Evolutionary conservation across 2,329 filamentous ascomycete genomes (phyloP), one percentile per base, ranked within the genome.

Genomic region (Tolypocladium ovalisporum): DNA sequence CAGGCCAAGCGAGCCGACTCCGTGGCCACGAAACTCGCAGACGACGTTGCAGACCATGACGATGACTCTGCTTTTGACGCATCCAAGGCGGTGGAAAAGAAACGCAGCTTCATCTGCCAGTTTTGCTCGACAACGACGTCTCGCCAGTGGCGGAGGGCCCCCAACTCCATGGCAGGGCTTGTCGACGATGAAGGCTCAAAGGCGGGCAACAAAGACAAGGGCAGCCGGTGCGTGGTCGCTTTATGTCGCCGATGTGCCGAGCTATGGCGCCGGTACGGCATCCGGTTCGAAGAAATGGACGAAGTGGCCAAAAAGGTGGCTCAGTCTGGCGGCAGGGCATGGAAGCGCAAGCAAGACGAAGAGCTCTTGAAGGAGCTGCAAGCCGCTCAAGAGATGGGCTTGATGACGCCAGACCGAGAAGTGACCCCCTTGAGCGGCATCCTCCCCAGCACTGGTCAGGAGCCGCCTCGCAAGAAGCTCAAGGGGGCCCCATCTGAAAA

Each of bases 31-130:
- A 96, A 94, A 69, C 76, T 96, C 35, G 84, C 94, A 60, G 92
- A 97, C 65, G 93, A 97, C 69, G 86, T 99, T 60, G 94, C 93
- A 9, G 88, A 99, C 69, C 87, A 93, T 61, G 81, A 88, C 17
- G 94, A 99, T 64, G 94, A 99, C 72, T 99, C 94, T 7, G 94
- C 94, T 3, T 99, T 96, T 66, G 94, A 99, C 69, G 86, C 85
- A 54, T 87, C 87, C 44, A 99, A 97, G 75, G 91, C 93, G 0
- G 73, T 75, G 3, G 79, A 84, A 59, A 87, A 87, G 69, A 96
- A 95, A 72, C 86, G 89, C 61, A 82, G 83, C 24, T 97, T 99
- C 67, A 81, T 90, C 62, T 99, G 94, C 80, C 97, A 96, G 69
- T 97, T 97, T 70, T 99, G 94, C 71, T 81, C 79, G 55, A 89